Percentiles rank a stretch among this genome's conserved stretches.
These are phyloP conservation scores for Gaultheria prostrata DNA, from an alignment of 148 eudicot species.

Conservation along the genomic window DNA sequence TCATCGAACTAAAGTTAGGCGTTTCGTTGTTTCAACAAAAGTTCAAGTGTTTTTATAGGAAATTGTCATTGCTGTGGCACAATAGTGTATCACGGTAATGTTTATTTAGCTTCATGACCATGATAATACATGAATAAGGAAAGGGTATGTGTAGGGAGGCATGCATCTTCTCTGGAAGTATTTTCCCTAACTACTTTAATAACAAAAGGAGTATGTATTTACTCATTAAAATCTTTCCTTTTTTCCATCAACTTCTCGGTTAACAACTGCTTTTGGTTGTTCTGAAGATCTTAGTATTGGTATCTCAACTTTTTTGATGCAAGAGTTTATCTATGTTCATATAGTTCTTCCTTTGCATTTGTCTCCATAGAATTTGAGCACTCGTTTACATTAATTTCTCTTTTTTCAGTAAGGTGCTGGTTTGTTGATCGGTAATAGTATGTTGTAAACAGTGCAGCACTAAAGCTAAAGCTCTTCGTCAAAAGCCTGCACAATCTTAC, in stretches of 20 bases:
- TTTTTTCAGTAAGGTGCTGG: background rate
- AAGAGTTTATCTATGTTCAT: background rate
- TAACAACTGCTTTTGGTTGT: constrained; percentile 6
- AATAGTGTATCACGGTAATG: background rate
- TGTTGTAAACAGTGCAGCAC: background rate
- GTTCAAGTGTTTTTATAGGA: background rate
- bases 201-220: background rate
- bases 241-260: background rate
- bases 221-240: background rate
- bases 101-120: background rate
- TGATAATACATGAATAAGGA: constrained; percentile 3
- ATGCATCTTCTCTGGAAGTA: background rate
- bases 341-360: background rate
- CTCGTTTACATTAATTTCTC: background rate
- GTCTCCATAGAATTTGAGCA: background rate
- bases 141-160: background rate
- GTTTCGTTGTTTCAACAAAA: background rate
- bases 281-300: background rate
- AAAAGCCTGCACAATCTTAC: background rate
- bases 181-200: background rate
- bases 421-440: background rate
- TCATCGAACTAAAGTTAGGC: background rate
- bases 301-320: background rate
- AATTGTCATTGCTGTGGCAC: background rate
- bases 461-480: background rate